phyloP scores from a whole-genome alignment of 257 asterid species.

The Nicotiana tabacum region DNA sequence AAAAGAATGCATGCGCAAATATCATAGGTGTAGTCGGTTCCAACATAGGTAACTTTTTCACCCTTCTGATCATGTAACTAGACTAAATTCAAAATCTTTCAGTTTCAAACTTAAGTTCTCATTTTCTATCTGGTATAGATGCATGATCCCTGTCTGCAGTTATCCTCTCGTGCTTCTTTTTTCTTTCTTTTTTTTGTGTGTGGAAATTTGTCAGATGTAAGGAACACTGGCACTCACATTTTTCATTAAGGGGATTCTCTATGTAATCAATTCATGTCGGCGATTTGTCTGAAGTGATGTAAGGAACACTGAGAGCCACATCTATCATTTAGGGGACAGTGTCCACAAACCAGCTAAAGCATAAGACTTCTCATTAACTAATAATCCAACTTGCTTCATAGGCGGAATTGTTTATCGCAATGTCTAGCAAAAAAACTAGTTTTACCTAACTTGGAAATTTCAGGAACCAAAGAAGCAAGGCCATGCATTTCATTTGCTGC shows the following conservation, averaged over 20 bases:
- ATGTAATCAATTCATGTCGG: not conserved
- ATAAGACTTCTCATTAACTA: too few species aligned
- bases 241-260: too few species aligned
- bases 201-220: not conserved
- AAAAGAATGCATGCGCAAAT: not conserved
- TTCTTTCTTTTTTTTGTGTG: too few species aligned
- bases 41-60: not conserved
- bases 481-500: too few species aligned
- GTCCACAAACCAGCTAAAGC: too few species aligned
- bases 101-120: not conserved
- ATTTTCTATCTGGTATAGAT: not conserved
- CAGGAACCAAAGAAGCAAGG: too few species aligned
- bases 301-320: not conserved
- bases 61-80: not conserved
- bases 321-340: too few species aligned
- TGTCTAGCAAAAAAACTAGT: too few species aligned
- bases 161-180: not conserved
- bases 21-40: not conserved
- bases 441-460: too few species aligned
- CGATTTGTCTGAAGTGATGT: not conserved
- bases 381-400: too few species aligned
- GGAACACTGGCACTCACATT: too few species aligned
- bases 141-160: not conserved
- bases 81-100: not conserved
- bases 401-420: too few species aligned